Evolutionary conservation across 495 filamentous ascomycete species (phyloP).

Genomic region (Penicillium bialowiezense): DNA sequence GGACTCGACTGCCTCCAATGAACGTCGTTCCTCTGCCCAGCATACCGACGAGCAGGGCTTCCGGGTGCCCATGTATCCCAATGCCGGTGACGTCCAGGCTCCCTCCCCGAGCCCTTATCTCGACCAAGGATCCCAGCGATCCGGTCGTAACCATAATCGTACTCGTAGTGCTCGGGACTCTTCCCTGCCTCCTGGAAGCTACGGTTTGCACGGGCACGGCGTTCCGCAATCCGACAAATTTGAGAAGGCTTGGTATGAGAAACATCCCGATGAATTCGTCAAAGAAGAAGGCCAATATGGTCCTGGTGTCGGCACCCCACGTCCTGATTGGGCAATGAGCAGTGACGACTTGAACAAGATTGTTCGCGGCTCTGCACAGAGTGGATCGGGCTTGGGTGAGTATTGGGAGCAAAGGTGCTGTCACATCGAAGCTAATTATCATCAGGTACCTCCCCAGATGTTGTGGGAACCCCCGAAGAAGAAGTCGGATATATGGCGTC

Average conservation of each 20-base stretch:
- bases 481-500: slow-evolving; percentile 78
- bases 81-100: slow-evolving; percentile 95
- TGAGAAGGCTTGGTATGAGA: slow-evolving; percentile 84
- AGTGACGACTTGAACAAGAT: slow-evolving; percentile 90
- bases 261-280: slow-evolving; percentile 74
- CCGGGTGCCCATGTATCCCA: slow-evolving; percentile 90
- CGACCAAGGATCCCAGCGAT: slow-evolving; percentile 49
- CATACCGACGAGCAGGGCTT: slow-evolving; percentile 77
- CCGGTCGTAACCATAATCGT: slow-evolving; percentile 66
- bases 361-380: slow-evolving; percentile 67
- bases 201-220: slow-evolving; percentile 85
- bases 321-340: slow-evolving; percentile 82
- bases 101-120: slow-evolving; percentile 75
- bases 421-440: slow-evolving; percentile 7
- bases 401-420: neutral
- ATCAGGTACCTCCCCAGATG: slow-evolving; percentile 47
- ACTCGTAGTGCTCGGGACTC: slow-evolving; percentile 58
- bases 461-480: slow-evolving; percentile 67
- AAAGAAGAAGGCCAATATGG: slow-evolving; percentile 74
- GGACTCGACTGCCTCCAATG: slow-evolving; percentile 50
- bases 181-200: slow-evolving; percentile 70
- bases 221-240: slow-evolving; percentile 65
- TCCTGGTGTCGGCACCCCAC: slow-evolving; percentile 59
- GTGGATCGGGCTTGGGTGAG: slow-evolving; percentile 64
- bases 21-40: slow-evolving; percentile 48